phyloP scores from a whole-genome alignment of 169 alveolate genomes.

The Plasmodium coatneyi region DNA sequence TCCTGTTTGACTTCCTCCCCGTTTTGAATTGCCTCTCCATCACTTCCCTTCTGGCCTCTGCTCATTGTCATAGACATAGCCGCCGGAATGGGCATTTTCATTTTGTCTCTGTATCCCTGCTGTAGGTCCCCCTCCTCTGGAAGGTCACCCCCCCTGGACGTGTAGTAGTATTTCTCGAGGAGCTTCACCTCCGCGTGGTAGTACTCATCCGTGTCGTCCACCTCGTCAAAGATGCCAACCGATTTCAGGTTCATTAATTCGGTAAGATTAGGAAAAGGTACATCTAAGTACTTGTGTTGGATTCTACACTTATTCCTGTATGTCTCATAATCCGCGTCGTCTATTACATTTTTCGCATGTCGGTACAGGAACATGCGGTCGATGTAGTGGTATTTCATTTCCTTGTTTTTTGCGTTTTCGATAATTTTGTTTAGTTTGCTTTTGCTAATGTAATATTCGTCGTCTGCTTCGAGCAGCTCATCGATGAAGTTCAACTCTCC shows the following conservation, averaged over 20 bases:
- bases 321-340: slow-evolving; percentile 47
- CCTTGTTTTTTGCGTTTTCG: slow-evolving; percentile 67
- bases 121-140: not conserved
- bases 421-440: slow-evolving; percentile 41
- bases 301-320: slow-evolving; percentile 40
- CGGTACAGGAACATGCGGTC: slow-evolving; percentile 63
- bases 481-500: slow-evolving; percentile 67
- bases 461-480: slow-evolving; percentile 31
- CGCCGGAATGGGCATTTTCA: not conserved
- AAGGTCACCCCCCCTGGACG: not conserved
- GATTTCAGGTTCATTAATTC: slow-evolving; percentile 51
- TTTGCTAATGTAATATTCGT: slow-evolving; percentile 50
- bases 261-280: slow-evolving; percentile 48
- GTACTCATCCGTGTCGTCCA: slow-evolving; percentile 60
- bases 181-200: slow-evolving; percentile 60
- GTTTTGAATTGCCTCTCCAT: not conserved
- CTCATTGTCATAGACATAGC: not conserved
- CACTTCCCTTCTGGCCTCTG: not conserved
- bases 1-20: not conserved
- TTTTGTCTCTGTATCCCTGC: not conserved
- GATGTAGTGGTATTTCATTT: slow-evolving; percentile 62
- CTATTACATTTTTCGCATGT: slow-evolving; percentile 71
- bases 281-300: slow-evolving; percentile 42
- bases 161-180: slow-evolving; percentile 24
- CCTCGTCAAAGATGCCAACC: slow-evolving; percentile 44